Evolutionary conservation across 2,329 filamentous ascomycete genomes (phyloP).

Genomic region (Endocalyx cinctus): DNA sequence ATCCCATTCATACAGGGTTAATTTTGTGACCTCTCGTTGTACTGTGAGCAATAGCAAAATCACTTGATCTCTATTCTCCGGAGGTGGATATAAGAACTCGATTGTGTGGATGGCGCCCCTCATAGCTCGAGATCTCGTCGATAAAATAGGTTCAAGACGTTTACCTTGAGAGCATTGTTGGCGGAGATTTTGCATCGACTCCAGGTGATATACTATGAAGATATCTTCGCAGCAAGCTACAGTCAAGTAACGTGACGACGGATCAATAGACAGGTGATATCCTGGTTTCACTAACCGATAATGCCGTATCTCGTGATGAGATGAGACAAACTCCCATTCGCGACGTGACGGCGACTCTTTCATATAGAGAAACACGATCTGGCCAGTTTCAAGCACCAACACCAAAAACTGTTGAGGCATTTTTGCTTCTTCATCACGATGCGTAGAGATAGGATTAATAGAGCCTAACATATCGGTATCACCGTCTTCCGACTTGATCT

Average conservation of each 20-base stretch:
- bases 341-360: constrained; percentile 37
- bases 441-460: not conserved
- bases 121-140: constrained; percentile 39
- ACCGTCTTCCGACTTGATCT: constrained; percentile 35
- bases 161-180: constrained; percentile 41
- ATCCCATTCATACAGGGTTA: constrained; percentile 60
- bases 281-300: constrained; percentile 54
- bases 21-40: constrained; percentile 42
- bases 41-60: constrained; percentile 67
- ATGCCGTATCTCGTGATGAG: constrained; percentile 54
- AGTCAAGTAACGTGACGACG: constrained; percentile 63
- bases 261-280: constrained; percentile 71
- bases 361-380: constrained; percentile 74
- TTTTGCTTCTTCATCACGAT: constrained; percentile 7
- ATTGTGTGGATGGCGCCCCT: constrained; percentile 78
- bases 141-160: constrained; percentile 56
- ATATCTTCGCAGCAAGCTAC: constrained; percentile 66
- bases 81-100: constrained; percentile 73
- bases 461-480: constrained; percentile 34
- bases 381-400: constrained; percentile 67
- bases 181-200: constrained; percentile 48
- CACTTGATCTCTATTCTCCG: constrained; percentile 63
- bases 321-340: constrained; percentile 58
- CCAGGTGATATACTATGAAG: constrained; percentile 69
- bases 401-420: constrained; percentile 78